These are phyloP conservation scores for Debaryomyces psychrophilus DNA, from an alignment of 1,139 yeast genomes.

Conservation along the genomic window DNA sequence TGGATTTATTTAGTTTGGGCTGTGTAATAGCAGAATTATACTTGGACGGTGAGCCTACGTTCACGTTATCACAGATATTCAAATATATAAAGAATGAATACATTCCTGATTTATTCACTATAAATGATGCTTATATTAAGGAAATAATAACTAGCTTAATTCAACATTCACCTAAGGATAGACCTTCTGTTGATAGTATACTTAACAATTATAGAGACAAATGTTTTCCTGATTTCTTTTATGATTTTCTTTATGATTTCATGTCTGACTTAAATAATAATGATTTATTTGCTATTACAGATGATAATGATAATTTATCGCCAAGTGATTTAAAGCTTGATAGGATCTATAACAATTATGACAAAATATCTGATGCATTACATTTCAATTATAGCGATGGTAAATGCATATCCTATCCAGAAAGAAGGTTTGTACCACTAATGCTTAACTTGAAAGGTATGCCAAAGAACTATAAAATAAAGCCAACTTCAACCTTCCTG, in stretches of 20 bases:
- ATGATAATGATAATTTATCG: constrained; percentile 27
- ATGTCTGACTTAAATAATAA: constrained; percentile 44
- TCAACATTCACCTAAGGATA: constrained; percentile 57
- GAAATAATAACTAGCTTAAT: constrained; percentile 66
- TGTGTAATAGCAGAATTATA: constrained; percentile 92
- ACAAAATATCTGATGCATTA: constrained; percentile 51
- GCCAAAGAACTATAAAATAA: constrained; percentile 46
- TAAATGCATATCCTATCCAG: constrained; percentile 8
- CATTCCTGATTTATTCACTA: constrained; percentile 59
- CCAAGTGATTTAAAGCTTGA: constrained; percentile 63
- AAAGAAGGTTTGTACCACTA: constrained; percentile 35
- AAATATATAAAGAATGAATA: constrained; percentile 75
- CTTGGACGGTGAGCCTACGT: constrained; percentile 82
- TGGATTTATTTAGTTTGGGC: constrained; percentile 91
- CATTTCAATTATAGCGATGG: constrained; percentile 39
- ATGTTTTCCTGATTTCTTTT: constrained; percentile 74
- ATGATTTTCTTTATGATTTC: constrained; percentile 70
- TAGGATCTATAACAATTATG: constrained; percentile 59
- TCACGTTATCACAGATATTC: constrained; percentile 84
- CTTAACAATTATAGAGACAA: constrained; percentile 51
- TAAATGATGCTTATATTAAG: constrained; percentile 53
- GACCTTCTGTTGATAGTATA: constrained; percentile 60
- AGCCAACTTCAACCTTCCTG: constrained; percentile 29
- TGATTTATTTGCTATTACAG: constrained; percentile 21
- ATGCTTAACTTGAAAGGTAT: constrained; percentile 55